Base-by-base conservation (phyloP, 1,284 basidiomycete genomes). In the Amylostereum chailletii region DNA sequence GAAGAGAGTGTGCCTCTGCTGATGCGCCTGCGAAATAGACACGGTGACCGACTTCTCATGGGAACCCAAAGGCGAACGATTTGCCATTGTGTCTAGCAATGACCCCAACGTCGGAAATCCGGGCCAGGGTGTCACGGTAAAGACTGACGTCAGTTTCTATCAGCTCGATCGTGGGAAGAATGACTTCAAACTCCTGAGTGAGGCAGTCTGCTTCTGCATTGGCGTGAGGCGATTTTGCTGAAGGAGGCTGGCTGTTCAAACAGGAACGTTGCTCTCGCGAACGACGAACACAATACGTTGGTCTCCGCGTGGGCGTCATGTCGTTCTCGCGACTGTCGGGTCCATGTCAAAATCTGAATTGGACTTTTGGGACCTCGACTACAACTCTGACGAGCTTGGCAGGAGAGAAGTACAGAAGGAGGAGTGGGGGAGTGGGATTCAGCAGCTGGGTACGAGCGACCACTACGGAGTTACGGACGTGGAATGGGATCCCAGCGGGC, bases 281-380 rank as follows among this genome's bases (percentile, higher is more conserved):
- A 91, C 92, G 27, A 91, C 86, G 67, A 99, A 99, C 72, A 90
- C 92, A 31, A 88, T 99, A 60, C 86, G 92, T 53, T 99, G 96
- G 96, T 96, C 94, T 40, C 95, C 96, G 39, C 86, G 90, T 50
- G 96, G 96, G 48, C 86, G 96, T 47, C 93, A 98, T 71, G 88
- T 97, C 51, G 90, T 98, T 45, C 81, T 97, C 51, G 94, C 94
- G 19, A 98, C 95, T 41, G 87, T 99, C 49, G 96, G 94, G 42
- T 95, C 92, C 11, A 86, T 90, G 27, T 84, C 83, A 60, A 99
- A 99, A 74, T 99, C 90, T 34, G 96, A 99, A 67, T 78, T 99
- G 38, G 95, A 99, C 66, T 99, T 98, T 74, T 99, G 92, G 92
- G 96, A 99, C 68, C 79, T 98, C 47, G 96, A 99, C 71, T 96